Base-by-base conservation (phyloP, 148 eudicot species). In the Arctostaphylos glauca region DNA sequence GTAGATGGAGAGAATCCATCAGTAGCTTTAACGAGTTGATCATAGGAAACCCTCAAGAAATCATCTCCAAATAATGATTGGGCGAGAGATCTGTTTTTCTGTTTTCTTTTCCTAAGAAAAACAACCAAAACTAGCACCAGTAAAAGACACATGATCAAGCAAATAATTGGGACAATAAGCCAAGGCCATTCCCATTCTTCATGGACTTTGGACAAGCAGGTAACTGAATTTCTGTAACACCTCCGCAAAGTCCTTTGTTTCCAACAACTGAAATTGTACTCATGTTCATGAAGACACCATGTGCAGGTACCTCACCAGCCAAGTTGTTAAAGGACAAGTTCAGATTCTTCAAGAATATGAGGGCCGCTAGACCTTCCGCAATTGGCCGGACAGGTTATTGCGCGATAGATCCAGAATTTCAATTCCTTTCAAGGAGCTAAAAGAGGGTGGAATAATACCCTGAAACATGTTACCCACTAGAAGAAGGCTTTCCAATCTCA, bases 241-340 rank as follows among this genome's bases (percentile, higher is more conserved):
- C 81, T 44, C n/a, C 81, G 43, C 81, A 78, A 18, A 78, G 81
- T 53, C n/a, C 44, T 3, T 8, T 16, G 46, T 78, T 78, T 78
- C 49, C 81, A 47, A 41, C 43, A 43, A 79, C 8, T 58, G 73
- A 10, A 79, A 62, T 5, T 46, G 1, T 3, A 4, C 38, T 60
- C n/a, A 8, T 5, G 72, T 62, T 79, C 18, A 46, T 12, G 25
- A 79, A 79, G 73, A 62, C 43, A 59, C 72, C 73, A 9, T 56
- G 8, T 0, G 48, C 18, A 3, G 81, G 81, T 9, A 56, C 81
- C 81, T 55, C 81, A 58, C 54, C 23, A 5, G n/a, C 31, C 2
- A 79, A 62, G 10, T 46, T 43, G 31, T 64, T 80, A 47, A 66
- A 80, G 12, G 82, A 66, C n/a, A 80, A 80, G 18, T 66, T 66